These are phyloP conservation scores for Taiozyma onychis DNA, from an alignment of 1,139 yeast species.

Conservation along the genomic window DNA sequence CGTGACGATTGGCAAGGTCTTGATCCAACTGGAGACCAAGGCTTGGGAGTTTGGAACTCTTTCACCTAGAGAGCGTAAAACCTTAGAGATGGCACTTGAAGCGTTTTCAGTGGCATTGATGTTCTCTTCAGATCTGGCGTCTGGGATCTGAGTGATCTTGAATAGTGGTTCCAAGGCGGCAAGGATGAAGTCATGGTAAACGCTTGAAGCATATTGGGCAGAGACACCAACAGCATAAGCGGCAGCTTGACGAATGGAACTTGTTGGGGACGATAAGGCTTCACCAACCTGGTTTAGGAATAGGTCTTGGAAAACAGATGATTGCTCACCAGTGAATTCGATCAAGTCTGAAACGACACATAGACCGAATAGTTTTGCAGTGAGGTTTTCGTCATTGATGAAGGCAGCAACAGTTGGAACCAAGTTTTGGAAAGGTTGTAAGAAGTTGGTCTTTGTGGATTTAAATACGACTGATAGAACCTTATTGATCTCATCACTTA, in stretches of 20 bases:
- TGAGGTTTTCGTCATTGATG: conserved; percentile 59
- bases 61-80: conserved; percentile 52
- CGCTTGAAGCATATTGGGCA: conserved; percentile 70
- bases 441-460: conserved; percentile 50
- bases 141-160: conserved; percentile 73
- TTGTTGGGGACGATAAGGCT: conserved; percentile 60
- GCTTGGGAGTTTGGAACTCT: conserved; percentile 57
- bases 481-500: conserved; percentile 79
- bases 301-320: conserved; percentile 57
- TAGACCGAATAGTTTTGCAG: conserved; percentile 71
- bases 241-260: conserved; percentile 83
- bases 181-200: conserved; percentile 58
- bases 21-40: conserved; percentile 71
- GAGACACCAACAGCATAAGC: conserved; percentile 81
- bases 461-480: conserved; percentile 72
- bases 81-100: conserved; percentile 77
- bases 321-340: conserved; percentile 69
- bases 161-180: conserved; percentile 70
- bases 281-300: conserved; percentile 60
- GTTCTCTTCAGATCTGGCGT: conserved; percentile 80
- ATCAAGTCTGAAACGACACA: conserved; percentile 76
- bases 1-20: conserved; percentile 71
- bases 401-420: conserved; percentile 50
- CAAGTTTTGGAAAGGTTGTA: conserved; percentile 57
- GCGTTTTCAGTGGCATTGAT: conserved; percentile 85